Base-by-base conservation (phyloP, 805 yeast genomes). In the Candida dendrica region DNA sequence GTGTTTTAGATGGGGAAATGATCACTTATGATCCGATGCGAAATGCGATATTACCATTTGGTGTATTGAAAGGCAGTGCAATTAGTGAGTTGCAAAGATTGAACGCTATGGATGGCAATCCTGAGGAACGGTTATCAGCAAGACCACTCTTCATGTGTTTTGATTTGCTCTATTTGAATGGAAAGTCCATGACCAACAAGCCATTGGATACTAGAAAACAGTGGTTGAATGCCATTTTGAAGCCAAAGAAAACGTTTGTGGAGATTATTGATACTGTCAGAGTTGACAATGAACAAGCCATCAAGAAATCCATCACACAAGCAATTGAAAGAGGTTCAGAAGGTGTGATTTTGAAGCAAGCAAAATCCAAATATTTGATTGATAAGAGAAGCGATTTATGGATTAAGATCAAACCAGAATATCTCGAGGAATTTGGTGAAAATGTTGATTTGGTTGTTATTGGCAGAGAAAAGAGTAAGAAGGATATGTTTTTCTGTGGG, bases 391-490 rank as follows among this genome's bases (percentile, higher is more conserved):
- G 71, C 35, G 74, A 72, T 15, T 63, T 71, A n/a, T 91, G 97
- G 96, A 66, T 88, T 14, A 91, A 91, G 55, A 75, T 91, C 2
- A 91, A 91, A 58, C 98, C 98, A 0, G 96, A 90, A 50, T 90
- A 89, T 55, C 65, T 89, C 41, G 83, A 79, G 42, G 87, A 83
- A 44, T 84, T 84, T 59, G 96, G 96, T 9, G 95, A 89, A 48
- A 84, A 85, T 52, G 66, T 89, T 47, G 98, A 91, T 59, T 58
- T 89, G 38, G 67, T 80, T 3, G 75, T 91, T 0, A 79, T 90
- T 43, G 98, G 97, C 0, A 82, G 80, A 42, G 79, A 76, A 42
- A 79, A 79, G 15, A 88, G 87, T 0, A 71, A 74, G 18, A 91
- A 91, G 38, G 68, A 65, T 33, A 72, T 87, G 10, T 85, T 74